Evolutionary conservation across 768 basidiomycete species (phyloP).

Genomic region (Lactarius sp.): DNA sequence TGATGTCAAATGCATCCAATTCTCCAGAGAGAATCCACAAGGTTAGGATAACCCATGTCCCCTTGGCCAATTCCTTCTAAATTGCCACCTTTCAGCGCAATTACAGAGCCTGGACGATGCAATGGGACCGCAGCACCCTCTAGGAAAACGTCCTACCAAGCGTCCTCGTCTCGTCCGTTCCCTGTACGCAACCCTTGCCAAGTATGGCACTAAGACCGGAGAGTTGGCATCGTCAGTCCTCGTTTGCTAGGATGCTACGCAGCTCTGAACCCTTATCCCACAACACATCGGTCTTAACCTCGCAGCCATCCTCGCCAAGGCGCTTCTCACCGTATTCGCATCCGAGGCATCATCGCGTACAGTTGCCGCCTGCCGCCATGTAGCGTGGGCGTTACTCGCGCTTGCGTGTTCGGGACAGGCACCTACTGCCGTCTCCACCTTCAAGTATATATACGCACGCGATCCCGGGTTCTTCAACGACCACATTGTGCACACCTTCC

Average conservation of each 20-base stretch:
- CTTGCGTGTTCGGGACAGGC: constrained; percentile 37
- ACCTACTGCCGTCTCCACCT: constrained; percentile 35
- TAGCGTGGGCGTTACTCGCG: constrained; percentile 39
- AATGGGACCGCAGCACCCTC: constrained; percentile 36
- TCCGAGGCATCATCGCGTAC: constrained; percentile 36
- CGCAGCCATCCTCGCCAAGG: constrained; percentile 15
- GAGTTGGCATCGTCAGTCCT: constrained; percentile 36
- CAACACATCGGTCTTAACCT: constrained; percentile 20
- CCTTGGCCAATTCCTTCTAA: background rate
- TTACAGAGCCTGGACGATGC: constrained; percentile 66
- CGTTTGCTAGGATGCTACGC: background rate
- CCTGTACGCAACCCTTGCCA: constrained; percentile 72
- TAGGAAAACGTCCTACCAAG: constrained; percentile 40
- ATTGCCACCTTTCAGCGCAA: constrained; percentile 49
- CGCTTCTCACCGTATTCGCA: constrained; percentile 36
- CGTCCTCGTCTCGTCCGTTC: too few relatives aligned
- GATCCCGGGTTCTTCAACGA: constrained; percentile 39
- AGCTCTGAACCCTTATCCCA: constrained; percentile 11
- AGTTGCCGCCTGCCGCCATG: constrained; percentile 33
- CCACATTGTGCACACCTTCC: constrained; percentile 34
- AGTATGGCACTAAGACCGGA: constrained; percentile 64
- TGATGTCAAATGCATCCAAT: background rate
- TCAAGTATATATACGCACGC: constrained; percentile 37
- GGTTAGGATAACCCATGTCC: background rate
- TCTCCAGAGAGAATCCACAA: constrained; percentile 7